phyloP scores from a whole-genome alignment of 176 grass and related monocot genomes.

The Oryza rufipogon region DNA sequence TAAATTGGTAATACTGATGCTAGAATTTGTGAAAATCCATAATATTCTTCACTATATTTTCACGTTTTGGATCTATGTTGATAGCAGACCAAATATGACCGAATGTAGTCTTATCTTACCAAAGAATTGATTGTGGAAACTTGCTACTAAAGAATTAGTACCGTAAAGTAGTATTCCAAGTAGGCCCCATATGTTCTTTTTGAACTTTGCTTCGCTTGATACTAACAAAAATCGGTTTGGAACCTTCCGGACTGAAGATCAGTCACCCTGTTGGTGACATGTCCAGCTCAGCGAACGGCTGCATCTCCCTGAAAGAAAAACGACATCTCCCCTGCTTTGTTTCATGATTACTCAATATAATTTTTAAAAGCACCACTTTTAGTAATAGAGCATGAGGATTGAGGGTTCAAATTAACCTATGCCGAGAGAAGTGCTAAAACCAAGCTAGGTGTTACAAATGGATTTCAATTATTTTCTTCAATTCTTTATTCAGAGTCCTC shows the following conservation, averaged over 20 bases:
- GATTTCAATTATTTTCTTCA: not conserved
- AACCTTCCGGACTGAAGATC: not conserved
- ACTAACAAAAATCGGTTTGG: not conserved
- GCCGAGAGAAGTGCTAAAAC: not conserved
- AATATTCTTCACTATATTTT: too few species aligned
- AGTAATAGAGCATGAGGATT: not conserved
- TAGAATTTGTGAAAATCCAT: too few species aligned
- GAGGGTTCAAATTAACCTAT: not conserved
- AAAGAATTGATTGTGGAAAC: too few species aligned
- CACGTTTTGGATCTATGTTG: too few species aligned
- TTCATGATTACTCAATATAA: not conserved
- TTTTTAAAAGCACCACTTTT: too few species aligned
- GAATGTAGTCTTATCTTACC: too few species aligned
- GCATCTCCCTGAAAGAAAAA: not conserved
- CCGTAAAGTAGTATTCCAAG: too few species aligned
- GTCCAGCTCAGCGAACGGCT: constrained; percentile 24
- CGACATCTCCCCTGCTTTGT: not conserved
- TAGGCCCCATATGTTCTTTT: too few species aligned
- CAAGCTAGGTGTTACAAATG: not conserved
- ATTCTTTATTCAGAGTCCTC: not conserved
- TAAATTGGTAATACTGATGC: too few species aligned
- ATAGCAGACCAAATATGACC: too few species aligned
- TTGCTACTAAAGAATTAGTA: too few species aligned
- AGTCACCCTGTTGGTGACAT: constrained; percentile 26
- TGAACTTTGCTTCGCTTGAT: too few species aligned